A percentile compares a stretch with the other conserved stretches of the same genome.
Evolutionary conservation across 495 filamentous ascomycete species (phyloP).

Genomic region (Trichoderma orchidacearum): DNA sequence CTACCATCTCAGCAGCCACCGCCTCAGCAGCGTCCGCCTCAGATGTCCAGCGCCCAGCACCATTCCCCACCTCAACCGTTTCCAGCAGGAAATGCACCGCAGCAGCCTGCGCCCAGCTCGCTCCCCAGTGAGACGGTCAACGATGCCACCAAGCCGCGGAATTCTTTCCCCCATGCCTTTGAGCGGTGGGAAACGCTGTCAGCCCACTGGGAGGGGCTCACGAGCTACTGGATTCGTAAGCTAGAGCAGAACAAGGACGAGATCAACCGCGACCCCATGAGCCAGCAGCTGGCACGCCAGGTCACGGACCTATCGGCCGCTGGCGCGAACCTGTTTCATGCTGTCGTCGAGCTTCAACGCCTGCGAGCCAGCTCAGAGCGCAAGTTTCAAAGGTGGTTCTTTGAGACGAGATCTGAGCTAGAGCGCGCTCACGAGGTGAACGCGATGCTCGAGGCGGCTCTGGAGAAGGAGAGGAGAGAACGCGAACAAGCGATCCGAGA

Average conservation of each 20-base stretch:
- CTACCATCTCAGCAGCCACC: slow-evolving; percentile 7
- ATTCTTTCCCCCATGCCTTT: slow-evolving; percentile 86
- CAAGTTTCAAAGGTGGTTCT: slow-evolving; percentile 98
- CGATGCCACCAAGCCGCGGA: slow-evolving; percentile 17
- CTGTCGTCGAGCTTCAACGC: slow-evolving; percentile 92
- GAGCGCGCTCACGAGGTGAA: slow-evolving; percentile 78
- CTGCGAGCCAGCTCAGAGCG: slow-evolving; percentile 88
- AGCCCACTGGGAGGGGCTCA: slow-evolving; percentile 95
- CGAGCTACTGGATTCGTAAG: slow-evolving; percentile 90
- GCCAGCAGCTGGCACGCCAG: slow-evolving; percentile 78
- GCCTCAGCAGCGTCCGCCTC: not conserved
- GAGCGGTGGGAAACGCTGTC: slow-evolving; percentile 95
- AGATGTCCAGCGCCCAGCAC: not conserved
- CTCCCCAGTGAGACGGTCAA: not conserved
- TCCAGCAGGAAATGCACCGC: not conserved
- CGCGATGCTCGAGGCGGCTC: slow-evolving; percentile 57
- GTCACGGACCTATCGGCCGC: slow-evolving; percentile 92
- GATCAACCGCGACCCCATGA: slow-evolving; percentile 65
- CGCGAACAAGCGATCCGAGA: slow-evolving; percentile 50
- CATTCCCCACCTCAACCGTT: not conserved
- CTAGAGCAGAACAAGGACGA: slow-evolving; percentile 82
- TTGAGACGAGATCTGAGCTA: slow-evolving; percentile 78
- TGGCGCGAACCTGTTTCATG: slow-evolving; percentile 93
- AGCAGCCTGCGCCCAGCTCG: slow-evolving; percentile 4
- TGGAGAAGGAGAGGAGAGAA: slow-evolving; percentile 59